A percentile compares a stretch with the other conserved stretches of the same genome.
Evolutionary conservation across 768 basidiomycete genomes (phyloP).

Genomic region (Crucibulum laeve): DNA sequence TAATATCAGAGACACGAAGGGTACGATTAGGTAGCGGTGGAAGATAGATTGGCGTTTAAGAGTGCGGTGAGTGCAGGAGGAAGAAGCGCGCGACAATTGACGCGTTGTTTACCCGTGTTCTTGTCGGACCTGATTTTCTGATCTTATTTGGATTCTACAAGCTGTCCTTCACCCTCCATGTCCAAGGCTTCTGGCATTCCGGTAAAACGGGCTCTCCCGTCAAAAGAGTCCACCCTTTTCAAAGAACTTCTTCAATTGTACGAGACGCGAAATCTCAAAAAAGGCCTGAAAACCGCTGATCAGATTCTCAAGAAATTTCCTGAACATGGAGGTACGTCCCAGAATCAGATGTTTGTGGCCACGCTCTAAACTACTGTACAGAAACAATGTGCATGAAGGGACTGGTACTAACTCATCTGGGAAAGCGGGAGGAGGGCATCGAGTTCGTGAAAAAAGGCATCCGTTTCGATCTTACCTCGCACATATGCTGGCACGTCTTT

Average conservation of each 20-base stretch:
- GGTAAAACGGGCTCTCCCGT: slow-evolving; percentile 59
- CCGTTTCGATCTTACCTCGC: slow-evolving; percentile 75
- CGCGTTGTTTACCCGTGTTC: too few species aligned
- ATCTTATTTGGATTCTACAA: slow-evolving; percentile 9
- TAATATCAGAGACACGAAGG: too few species aligned
- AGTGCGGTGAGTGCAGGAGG: too few species aligned
- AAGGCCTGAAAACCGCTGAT: slow-evolving; percentile 87
- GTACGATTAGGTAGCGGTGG: too few species aligned
- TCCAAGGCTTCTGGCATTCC: slow-evolving; percentile 30
- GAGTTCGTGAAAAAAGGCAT: slow-evolving; percentile 84
- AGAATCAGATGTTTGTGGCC: not conserved
- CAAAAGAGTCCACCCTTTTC: slow-evolving; percentile 84
- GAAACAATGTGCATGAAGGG: slow-evolving; percentile 98
- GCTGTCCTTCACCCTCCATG: slow-evolving; percentile 18
- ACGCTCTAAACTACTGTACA: slow-evolving; percentile 23
- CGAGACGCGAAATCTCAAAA: slow-evolving; percentile 85
- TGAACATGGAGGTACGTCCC: slow-evolving; percentile 81
- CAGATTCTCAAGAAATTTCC: slow-evolving; percentile 94
- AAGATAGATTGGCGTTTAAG: too few species aligned
- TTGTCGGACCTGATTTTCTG: too few species aligned
- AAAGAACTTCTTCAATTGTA: slow-evolving; percentile 83
- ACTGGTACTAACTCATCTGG: slow-evolving; percentile 77
- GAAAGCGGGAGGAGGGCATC: slow-evolving; percentile 74
- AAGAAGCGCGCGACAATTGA: too few species aligned
- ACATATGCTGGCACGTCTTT: slow-evolving; percentile 98